Percentiles rank a stretch among this genome's conserved stretches.
Evolutionary conservation across 139 green algal genomes (phyloP).

Genomic region (Micromonas pusilla): DNA sequence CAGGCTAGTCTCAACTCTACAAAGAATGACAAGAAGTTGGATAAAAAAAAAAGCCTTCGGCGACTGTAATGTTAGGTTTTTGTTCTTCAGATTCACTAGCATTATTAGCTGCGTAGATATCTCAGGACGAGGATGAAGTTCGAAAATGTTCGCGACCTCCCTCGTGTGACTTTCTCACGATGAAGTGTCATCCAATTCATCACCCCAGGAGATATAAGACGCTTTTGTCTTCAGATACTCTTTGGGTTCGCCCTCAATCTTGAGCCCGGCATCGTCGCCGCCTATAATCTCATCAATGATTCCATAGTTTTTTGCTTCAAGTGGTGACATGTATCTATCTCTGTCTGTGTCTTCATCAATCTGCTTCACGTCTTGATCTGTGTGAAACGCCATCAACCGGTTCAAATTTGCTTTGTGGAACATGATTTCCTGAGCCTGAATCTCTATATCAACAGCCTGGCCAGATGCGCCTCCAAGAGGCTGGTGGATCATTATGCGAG

Average conservation of each 20-base stretch:
- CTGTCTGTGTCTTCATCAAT: slow-evolving; percentile 96
- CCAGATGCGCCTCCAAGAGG: slow-evolving; percentile 91
- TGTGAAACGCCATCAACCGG: slow-evolving; percentile 90
- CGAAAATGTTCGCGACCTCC: background rate
- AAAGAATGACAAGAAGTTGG: slow-evolving; percentile 47
- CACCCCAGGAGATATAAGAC: slow-evolving; percentile 32
- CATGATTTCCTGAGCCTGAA: slow-evolving; percentile 98
- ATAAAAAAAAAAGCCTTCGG: slow-evolving; percentile 72
- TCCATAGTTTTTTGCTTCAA: slow-evolving; percentile 93
- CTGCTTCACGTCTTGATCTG: slow-evolving; percentile 50
- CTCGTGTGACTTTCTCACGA: background rate
- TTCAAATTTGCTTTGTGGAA: slow-evolving; percentile 99
- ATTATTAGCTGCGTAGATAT: background rate
- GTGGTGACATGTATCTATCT: slow-evolving; percentile 93
- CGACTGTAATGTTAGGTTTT: slow-evolving; percentile 57
- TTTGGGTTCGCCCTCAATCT: slow-evolving; percentile 46
- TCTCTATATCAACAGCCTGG: slow-evolving; percentile 75
- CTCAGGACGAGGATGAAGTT: background rate
- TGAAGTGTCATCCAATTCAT: slow-evolving; percentile 15
- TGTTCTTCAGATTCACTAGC: background rate
- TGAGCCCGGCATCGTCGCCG: slow-evolving; percentile 75
- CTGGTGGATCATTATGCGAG: slow-evolving; percentile 99
- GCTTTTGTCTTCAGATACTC: slow-evolving; percentile 31
- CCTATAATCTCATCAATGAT: slow-evolving; percentile 96
- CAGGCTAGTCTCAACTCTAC: slow-evolving; percentile 53